Evolutionary conservation across 2,329 filamentous ascomycete genomes (phyloP).

Genomic region (Penicillium sp.): DNA sequence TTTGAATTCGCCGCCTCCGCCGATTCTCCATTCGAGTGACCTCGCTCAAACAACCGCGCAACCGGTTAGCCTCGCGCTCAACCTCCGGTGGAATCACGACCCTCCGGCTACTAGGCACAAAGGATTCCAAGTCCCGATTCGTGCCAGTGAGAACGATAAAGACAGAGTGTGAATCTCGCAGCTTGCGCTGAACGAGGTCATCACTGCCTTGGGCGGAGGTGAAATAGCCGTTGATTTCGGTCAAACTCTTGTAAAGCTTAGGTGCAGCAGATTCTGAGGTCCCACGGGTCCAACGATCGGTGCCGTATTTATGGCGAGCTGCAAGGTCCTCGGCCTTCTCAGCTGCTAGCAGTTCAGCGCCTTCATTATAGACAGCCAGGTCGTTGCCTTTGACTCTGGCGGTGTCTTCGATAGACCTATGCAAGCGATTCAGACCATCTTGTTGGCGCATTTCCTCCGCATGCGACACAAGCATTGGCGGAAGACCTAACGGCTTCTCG

Average conservation of each 20-base stretch:
- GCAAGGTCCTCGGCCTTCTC: conserved; percentile 82
- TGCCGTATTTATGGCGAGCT: conserved; percentile 75
- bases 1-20: conserved; percentile 74
- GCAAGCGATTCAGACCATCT: conserved; percentile 74
- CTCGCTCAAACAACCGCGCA: conserved; percentile 81
- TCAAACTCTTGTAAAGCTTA: conserved; percentile 71
- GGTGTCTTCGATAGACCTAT: conserved; percentile 80
- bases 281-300: conserved; percentile 75
- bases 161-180: conserved; percentile 69
- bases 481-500: conserved; percentile 89
- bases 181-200: conserved; percentile 71
- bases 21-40: conserved; percentile 78
- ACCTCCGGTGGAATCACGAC: conserved; percentile 76
- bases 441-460: conserved; percentile 92
- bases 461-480: conserved; percentile 79
- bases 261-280: conserved; percentile 66
- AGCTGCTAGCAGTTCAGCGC: conserved; percentile 69
- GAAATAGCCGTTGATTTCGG: conserved; percentile 84
- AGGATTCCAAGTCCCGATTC: conserved; percentile 78
- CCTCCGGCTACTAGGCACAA: conserved; percentile 79
- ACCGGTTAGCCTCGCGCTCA: conserved; percentile 71
- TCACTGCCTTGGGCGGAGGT: conserved; percentile 66
- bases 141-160: conserved; percentile 74
- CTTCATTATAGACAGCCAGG: conserved; percentile 75
- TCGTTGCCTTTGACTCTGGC: conserved; percentile 84